Evolutionary conservation across 192 early-diverging fungal genomes (phyloP), one percentile per base, ranked within the genome.

Genomic region (Coemansia javaensis): DNA sequence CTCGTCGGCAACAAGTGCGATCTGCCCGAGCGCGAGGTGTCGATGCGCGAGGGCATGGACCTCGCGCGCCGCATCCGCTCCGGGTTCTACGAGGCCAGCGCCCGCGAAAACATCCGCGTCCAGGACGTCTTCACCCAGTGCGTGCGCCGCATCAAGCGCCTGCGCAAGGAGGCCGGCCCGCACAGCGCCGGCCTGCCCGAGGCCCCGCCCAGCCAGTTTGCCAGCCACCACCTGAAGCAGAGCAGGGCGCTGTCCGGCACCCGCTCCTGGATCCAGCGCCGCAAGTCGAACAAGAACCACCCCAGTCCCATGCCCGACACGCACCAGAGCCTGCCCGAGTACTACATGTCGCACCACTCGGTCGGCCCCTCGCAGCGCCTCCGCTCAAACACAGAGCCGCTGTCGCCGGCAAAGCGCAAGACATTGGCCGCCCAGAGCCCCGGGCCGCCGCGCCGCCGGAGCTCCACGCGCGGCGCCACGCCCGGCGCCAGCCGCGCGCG

Each of bases 91-190:
- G 94, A 97, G 57, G 87, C 91, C 12, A 88, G 85, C 35, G 94
- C 94, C 6, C 72, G 90, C 50, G 82, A 80, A 35, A 89, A 88
- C 60, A 83, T 87, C 50, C 90, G 91, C 37, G 90, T 95, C 4
- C 90, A 93, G 33, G 90, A 95, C 50, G 89, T 91, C 32, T 97
- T 97, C 69, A 89, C 82, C 33, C 89, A 94, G 65, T 77, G 92
- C 25, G 91, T 97, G 37, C 75, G 90, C 33, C 86, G 91, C 51
- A 95, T 95, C 70, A 65, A 66, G 44, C 55, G 44, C 4, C 56
- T 44, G 25, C 46, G 49, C 36, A 54, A 50, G 32, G 47, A 35
- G 16, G 28, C 52, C 0, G 47, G 40, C n/a, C 55, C 55, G 13
- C 40, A 38, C 5, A 57, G 55, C 25, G 45, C 32, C 16, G 17